Evolutionary conservation across 208 protist genomes (phyloP).

Genomic region (Trypanosoma caninum): DNA sequence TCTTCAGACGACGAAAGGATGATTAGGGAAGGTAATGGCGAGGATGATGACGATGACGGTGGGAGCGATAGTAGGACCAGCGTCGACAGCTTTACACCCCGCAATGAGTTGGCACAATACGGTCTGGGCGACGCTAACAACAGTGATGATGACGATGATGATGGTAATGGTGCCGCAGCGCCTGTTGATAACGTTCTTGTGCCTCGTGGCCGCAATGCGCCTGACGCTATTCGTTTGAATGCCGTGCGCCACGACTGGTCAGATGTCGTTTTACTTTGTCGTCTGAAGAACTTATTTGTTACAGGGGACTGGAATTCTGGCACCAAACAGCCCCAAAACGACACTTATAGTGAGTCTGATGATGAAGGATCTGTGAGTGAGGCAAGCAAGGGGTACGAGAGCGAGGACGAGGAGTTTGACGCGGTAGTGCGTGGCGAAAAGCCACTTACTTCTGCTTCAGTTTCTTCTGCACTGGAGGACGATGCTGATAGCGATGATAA

Average conservation of each 20-base stretch:
- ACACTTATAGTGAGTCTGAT: slow-evolving; percentile 44
- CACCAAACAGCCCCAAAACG: slow-evolving; percentile 23
- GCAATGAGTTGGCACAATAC: slow-evolving; percentile 22
- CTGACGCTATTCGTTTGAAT: slow-evolving; percentile 57
- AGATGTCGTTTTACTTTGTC: slow-evolving; percentile 38
- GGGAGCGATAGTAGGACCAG: not conserved
- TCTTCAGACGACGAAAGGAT: slow-evolving; percentile 4
- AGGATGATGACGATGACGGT: slow-evolving; percentile 50
- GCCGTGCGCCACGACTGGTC: slow-evolving; percentile 53
- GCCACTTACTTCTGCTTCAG: slow-evolving; percentile 18
- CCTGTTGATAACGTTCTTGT: slow-evolving; percentile 27
- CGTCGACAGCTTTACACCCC: slow-evolving; percentile 10
- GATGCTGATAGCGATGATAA: slow-evolving; percentile 30
- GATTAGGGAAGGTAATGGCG: slow-evolving; percentile 23
- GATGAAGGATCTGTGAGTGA: slow-evolving; percentile 33
- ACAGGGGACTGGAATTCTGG: slow-evolving; percentile 90
- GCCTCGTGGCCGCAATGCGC: slow-evolving; percentile 59
- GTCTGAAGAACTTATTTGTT: slow-evolving; percentile 93
- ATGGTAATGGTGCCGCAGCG: slow-evolving; percentile 32
- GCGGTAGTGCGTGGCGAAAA: slow-evolving; percentile 57
- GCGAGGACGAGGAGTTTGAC: slow-evolving; percentile 86
- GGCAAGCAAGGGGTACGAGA: slow-evolving; percentile 79
- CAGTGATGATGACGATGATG: slow-evolving; percentile 31
- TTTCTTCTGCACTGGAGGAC: slow-evolving; percentile 33
- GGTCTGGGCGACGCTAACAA: slow-evolving; percentile 32